A percentile compares a stretch with the other conserved stretches of the same genome.
phyloP scores from a whole-genome alignment of 1,284 basidiomycete species.

The Violaceomyces palustris region DNA sequence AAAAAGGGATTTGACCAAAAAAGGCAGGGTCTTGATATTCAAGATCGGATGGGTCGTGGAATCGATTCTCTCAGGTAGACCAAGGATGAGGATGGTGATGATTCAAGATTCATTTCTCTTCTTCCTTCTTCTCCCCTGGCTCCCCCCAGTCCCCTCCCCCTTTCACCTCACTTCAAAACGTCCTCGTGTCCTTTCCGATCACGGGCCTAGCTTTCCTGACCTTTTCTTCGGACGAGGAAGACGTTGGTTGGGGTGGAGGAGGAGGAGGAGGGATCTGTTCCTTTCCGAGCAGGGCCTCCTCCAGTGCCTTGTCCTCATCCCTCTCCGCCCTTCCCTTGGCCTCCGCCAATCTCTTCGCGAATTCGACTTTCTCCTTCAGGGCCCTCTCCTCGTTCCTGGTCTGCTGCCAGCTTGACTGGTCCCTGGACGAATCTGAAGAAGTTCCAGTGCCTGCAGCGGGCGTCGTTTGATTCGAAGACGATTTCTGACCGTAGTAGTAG shows the following conservation, averaged over 20 bases:
- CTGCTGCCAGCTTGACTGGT: constrained; percentile 28
- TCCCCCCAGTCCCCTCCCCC: neutral
- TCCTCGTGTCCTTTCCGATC: constrained; percentile 15
- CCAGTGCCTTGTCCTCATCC: constrained; percentile 19
- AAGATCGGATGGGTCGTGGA: too few species aligned
- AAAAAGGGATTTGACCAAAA: too few species aligned
- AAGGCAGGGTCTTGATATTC: too few species aligned
- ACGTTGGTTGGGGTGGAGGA: too few species aligned
- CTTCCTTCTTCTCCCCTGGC: neutral
- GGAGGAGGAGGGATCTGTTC: too few species aligned
- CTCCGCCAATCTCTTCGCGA: constrained; percentile 10
- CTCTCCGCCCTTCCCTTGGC: constrained; percentile 12
- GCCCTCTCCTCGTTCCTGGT: constrained; percentile 16
- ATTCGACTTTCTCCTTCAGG: constrained; percentile 9
- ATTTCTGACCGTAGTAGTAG: constrained; percentile 34
- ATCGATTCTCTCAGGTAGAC: too few species aligned
- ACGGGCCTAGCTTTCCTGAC: constrained; percentile 8
- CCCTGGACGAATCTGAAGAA: constrained; percentile 11
- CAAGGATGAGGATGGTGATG: too few species aligned
- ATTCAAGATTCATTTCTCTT: too few species aligned
- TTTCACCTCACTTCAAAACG: neutral
- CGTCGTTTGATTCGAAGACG: neutral
- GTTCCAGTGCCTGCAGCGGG: neutral
- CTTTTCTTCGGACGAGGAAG: constrained; percentile 5
- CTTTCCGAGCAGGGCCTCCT: constrained; percentile 27